Evolutionary conservation across 371 early-diverging fungal species (phyloP).

Genomic region (Mucor racemosus): DNA sequence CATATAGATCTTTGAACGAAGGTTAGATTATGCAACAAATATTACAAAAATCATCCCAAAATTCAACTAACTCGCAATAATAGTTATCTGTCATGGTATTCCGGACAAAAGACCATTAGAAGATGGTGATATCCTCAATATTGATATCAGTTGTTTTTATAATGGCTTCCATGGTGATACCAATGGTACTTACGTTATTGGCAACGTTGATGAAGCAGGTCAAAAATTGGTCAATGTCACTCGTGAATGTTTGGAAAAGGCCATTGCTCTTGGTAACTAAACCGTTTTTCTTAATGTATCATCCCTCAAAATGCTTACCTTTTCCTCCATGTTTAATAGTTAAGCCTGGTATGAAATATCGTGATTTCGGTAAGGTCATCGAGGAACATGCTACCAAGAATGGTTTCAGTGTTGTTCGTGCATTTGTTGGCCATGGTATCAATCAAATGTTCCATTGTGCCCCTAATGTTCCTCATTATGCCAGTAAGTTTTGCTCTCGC

Average conservation of each 20-base stretch:
- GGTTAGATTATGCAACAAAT: slow-evolving; percentile 23
- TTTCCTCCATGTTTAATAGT: slow-evolving; percentile 34
- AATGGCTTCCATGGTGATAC: slow-evolving; percentile 93
- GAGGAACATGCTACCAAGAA: slow-evolving; percentile 81
- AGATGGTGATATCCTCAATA: slow-evolving; percentile 93
- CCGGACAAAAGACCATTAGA: slow-evolving; percentile 85
- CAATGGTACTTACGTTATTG: slow-evolving; percentile 87
- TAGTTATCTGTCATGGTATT: slow-evolving; percentile 88
- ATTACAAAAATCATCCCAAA: background rate
- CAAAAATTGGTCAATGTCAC: slow-evolving; percentile 75
- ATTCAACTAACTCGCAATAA: background rate
- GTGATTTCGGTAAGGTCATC: slow-evolving; percentile 91
- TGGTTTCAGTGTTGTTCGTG: slow-evolving; percentile 91
- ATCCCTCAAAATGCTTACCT: too few relatives aligned
- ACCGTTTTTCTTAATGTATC: background rate
- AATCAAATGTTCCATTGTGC: slow-evolving; percentile 85
- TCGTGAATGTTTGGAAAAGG: slow-evolving; percentile 83
- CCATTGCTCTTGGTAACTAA: slow-evolving; percentile 79
- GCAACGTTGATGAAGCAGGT: slow-evolving; percentile 81
- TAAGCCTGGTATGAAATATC: slow-evolving; percentile 90
- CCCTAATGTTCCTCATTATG: slow-evolving; percentile 93
- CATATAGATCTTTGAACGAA: slow-evolving; percentile 63
- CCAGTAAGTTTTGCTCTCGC: slow-evolving; percentile 57
- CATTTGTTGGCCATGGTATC: slow-evolving; percentile 95
- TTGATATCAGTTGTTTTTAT: slow-evolving; percentile 89